Evolutionary conservation across 2,329 filamentous ascomycete genomes (phyloP), one percentile per base, ranked within the genome.

Genomic region (Cercospora berteroae): DNA sequence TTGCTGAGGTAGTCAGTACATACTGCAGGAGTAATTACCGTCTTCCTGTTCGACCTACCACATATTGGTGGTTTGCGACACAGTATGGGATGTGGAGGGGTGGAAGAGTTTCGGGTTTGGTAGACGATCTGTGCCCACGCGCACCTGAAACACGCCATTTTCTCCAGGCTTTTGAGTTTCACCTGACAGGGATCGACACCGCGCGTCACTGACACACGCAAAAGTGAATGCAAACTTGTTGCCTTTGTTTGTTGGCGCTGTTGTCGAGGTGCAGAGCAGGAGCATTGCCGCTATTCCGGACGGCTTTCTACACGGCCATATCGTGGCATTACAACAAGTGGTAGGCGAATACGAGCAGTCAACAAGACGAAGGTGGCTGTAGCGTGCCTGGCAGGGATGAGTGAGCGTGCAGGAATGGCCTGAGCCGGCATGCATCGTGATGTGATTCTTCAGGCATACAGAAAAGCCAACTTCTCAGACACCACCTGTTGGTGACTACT

Each of bases 1-100:
- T 98, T 98, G 85, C 95, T 97, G 67, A 10, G 29, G 23, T 50
- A n/a, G 31, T 64, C 23, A 60, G 39, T 42, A 67, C 67, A 4
- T 50, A 48, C 48, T 48, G 12, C 48, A 55, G 13, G 1, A 29
- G 48, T 16, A 25, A 29, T 55, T 27, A 27, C 48, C 48, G 23
- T 55, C 48, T 23, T 16, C 23, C 23, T 55, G 48, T 23, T 27
- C 48, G 29, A 61, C 59, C 25, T 65, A 65, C 63, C 63, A 65
- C 63, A 65, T 65, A 29, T 39, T 65, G 29, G 63, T 44, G 56
- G 44, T 12, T 18, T 16, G 36, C 36, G 36, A 3, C 9, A 25
- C 33, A 33, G 50, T 56, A 5, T 56, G 29, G 48, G 50, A 27
- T 23, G 29, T 39, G 50, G 61, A 42, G 31, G 20, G 50, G 33